phyloP scores from a whole-genome alignment of 371 early-diverging fungal genomes.

The Catenaria anguillulae region DNA sequence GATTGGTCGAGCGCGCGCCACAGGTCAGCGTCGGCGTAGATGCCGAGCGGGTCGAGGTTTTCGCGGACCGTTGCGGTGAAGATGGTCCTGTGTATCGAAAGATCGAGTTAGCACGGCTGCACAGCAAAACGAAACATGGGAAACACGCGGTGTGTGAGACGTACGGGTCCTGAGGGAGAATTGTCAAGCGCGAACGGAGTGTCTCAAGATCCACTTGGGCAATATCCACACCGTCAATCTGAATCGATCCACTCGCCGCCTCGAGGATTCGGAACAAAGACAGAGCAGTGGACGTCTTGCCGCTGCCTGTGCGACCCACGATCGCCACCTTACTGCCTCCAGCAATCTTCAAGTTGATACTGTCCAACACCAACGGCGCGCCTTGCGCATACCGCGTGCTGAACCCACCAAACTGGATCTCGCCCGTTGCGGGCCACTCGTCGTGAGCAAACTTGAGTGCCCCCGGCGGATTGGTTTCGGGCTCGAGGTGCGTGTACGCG shows the following conservation, averaged over 20 bases:
- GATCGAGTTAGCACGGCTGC: too few species aligned
- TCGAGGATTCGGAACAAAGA: conserved; percentile 43
- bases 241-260: conserved; percentile 26
- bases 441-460: conserved; percentile 10
- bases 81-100: too few species aligned
- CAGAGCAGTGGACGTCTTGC: conserved; percentile 37
- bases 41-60: conserved; percentile 61
- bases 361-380: conserved; percentile 11
- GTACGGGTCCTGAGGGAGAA: conserved; percentile 34
- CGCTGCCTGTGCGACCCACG: conserved; percentile 39
- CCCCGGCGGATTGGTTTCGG: conserved; percentile 27
- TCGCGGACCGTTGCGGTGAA: conserved; percentile 42
- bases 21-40: conserved; percentile 50
- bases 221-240: conserved; percentile 39
- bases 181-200: conserved; percentile 34
- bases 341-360: conserved; percentile 9
- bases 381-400: conserved; percentile 15
- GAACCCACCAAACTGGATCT: conserved; percentile 15
- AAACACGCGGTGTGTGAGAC: too few species aligned
- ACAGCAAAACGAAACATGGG: conserved; percentile 75
- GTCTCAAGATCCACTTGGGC: conserved; percentile 28
- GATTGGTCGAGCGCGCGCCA: conserved; percentile 69
- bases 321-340: conserved; percentile 25
- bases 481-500: conserved; percentile 23
- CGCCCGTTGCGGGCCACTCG: conserved; percentile 26